These are phyloP conservation scores for Chlamydomonas applanata DNA, from an alignment of 139 green algal genomes.

Conservation along the genomic window DNA sequence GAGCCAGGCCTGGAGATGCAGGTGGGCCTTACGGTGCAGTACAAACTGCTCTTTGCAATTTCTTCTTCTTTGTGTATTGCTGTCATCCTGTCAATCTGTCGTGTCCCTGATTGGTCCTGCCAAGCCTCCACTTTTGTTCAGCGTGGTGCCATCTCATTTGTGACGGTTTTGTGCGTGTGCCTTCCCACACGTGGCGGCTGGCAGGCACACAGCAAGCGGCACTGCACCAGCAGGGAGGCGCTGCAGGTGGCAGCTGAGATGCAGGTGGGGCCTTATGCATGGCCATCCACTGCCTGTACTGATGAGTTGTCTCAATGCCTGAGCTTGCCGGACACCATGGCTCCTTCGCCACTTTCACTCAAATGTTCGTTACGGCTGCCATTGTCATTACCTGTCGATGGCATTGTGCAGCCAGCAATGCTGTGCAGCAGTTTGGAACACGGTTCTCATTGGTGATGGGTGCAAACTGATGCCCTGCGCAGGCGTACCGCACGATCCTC, in stretches of 20 bases:
- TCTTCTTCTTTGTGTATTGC: too few relatives aligned
- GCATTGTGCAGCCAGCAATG: not conserved
- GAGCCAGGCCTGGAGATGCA: slow-evolving; percentile 82
- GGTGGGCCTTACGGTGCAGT: too few relatives aligned
- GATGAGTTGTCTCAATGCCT: too few relatives aligned
- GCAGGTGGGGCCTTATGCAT: slow-evolving; percentile 14
- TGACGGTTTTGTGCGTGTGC: not conserved
- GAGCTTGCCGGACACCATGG: too few relatives aligned
- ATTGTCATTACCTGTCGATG: not conserved
- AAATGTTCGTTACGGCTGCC: too few relatives aligned
- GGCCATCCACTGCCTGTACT: not conserved
- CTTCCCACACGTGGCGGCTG: not conserved
- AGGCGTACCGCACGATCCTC: slow-evolving; percentile 80
- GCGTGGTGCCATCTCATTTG: too few relatives aligned
- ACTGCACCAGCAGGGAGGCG: slow-evolving; percentile 77
- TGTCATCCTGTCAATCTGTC: too few relatives aligned
- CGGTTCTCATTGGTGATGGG: not conserved
- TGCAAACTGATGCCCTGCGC: not conserved
- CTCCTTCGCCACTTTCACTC: too few relatives aligned
- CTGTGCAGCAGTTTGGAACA: too few relatives aligned
- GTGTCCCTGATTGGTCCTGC: too few relatives aligned
- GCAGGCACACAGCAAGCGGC: slow-evolving; percentile 64
- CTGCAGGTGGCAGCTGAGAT: slow-evolving; percentile 53
- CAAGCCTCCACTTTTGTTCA: too few relatives aligned
- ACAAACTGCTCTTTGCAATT: too few relatives aligned